These are phyloP conservation scores for Jatropha multifida DNA, from an alignment of 441 rosid genomes.

Conservation along the genomic window DNA sequence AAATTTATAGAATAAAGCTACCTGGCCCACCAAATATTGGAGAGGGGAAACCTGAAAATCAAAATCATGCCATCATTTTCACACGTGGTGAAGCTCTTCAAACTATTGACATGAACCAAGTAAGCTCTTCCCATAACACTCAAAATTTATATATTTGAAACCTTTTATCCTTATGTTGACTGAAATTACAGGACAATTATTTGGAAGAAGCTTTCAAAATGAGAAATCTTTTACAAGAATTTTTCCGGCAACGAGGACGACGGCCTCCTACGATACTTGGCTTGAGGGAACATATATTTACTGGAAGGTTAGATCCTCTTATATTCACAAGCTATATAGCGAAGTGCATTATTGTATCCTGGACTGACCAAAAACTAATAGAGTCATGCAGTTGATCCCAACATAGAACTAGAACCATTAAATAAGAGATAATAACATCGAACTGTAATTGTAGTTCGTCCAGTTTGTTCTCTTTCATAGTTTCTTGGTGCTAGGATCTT, in stretches of 20 bases:
- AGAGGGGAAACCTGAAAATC: constrained; percentile 99
- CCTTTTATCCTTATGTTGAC: constrained; percentile 26
- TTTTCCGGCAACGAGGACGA: constrained; percentile 66
- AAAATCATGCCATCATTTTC: constrained; percentile 90
- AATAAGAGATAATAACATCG: background rate
- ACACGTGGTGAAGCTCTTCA: constrained; percentile 99
- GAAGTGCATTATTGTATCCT: background rate
- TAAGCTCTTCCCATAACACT: constrained; percentile 30
- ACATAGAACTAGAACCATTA: background rate
- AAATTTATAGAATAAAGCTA: constrained; percentile 89
- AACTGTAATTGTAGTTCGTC: background rate
- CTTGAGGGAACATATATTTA: constrained; percentile 90
- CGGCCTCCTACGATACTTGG: constrained; percentile 91
- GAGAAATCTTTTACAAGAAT: constrained; percentile 96
- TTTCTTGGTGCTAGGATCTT: constrained; percentile 3
- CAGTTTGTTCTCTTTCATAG: background rate
- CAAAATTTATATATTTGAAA: constrained; percentile 8
- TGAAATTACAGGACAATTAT: constrained; percentile 74
- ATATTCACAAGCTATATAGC: constrained; percentile 14
- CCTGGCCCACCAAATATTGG: constrained; percentile 97
- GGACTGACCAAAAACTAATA: background rate
- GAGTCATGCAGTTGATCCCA: background rate
- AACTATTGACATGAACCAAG: constrained; percentile 98
- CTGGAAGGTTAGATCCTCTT: constrained; percentile 72
- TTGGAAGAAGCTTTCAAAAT: constrained; percentile 97